Conservation (phyloP, 495 filamentous ascomycete species). For the Diplogelasinospora grovesii region DNA sequence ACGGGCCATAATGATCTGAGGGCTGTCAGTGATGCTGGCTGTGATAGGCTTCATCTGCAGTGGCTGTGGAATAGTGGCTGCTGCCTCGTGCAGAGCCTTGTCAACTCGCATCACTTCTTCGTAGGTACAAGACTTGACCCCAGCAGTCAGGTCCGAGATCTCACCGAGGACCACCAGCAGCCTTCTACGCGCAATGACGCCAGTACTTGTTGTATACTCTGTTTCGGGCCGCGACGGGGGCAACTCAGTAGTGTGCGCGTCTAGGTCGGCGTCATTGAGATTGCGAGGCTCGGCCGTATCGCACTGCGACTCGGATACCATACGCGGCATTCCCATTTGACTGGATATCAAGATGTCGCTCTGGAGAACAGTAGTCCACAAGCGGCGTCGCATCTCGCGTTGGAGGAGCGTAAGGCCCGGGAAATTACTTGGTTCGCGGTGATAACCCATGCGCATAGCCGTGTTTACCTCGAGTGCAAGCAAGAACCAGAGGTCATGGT, state of each 20-base stretch:
- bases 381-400: conserved; percentile 35
- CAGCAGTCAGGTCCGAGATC: conserved; percentile 32
- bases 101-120: conserved; percentile 34
- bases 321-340: conserved; percentile 34
- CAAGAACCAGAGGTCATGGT: conserved; percentile 26
- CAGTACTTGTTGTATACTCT: conserved; percentile 31
- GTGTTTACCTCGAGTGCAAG: conserved; percentile 29
- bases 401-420: conserved; percentile 37
- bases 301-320: conserved; percentile 23
- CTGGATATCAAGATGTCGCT: conserved; percentile 30
- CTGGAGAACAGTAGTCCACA: conserved; percentile 34
- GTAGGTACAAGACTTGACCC: conserved; percentile 22
- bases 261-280: conserved; percentile 37
- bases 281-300: conserved; percentile 40
- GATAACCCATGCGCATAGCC: conserved; percentile 51
- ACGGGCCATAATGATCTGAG: conserved; percentile 26
- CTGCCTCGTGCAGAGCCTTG: conserved; percentile 21
- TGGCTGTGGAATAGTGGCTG: conserved; percentile 22
- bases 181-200: conserved; percentile 34
- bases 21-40: conserved; percentile 29
- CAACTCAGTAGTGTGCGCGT: conserved; percentile 26
- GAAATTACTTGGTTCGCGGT: conserved; percentile 48
- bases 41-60: conserved; percentile 26
- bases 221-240: conserved; percentile 31
- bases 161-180: conserved; percentile 36